Evolutionary conservation across 352 stramenopile species (phyloP).

Genomic region (Pythium sp.): DNA sequence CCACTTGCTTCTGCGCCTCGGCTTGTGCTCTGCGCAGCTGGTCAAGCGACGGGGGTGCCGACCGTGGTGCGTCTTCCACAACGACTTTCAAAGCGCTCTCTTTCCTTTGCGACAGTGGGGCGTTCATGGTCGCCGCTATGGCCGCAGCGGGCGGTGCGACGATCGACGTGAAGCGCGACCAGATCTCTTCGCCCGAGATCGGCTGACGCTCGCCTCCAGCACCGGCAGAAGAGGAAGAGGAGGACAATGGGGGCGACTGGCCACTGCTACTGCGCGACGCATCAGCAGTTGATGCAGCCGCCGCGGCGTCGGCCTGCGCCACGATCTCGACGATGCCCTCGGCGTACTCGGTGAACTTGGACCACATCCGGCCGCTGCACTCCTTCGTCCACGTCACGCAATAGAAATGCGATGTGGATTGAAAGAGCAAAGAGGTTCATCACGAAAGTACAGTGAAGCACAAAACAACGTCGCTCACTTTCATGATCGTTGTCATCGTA

Average conservation of each 20-base stretch:
- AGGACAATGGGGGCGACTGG: conserved; percentile 19
- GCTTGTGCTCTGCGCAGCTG: conserved; percentile 20
- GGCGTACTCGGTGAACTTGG: conserved; percentile 53
- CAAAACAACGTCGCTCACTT: neutral
- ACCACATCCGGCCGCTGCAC: conserved; percentile 46
- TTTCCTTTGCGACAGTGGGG: conserved; percentile 12
- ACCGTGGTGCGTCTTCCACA: conserved; percentile 8
- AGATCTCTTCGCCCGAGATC: conserved; percentile 32
- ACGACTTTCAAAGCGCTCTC: neutral
- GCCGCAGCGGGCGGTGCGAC: conserved; percentile 32
- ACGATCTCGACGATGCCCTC: conserved; percentile 68
- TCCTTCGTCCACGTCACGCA: neutral
- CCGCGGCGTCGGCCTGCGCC: conserved; percentile 39
- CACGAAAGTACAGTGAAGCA: neutral
- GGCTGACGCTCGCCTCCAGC: neutral
- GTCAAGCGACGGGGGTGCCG: conserved; percentile 12
- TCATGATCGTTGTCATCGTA: no score
- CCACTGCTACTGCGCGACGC: neutral
- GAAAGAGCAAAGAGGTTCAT: neutral
- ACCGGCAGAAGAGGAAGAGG: neutral
- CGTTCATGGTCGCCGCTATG: neutral
- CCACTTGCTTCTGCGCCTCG: neutral
- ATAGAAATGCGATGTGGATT: neutral
- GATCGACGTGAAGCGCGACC: conserved; percentile 40
- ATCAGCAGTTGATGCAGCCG: neutral